Evolutionary conservation across 1,284 basidiomycete species (phyloP).

Genomic region (Sutorius eximius): DNA sequence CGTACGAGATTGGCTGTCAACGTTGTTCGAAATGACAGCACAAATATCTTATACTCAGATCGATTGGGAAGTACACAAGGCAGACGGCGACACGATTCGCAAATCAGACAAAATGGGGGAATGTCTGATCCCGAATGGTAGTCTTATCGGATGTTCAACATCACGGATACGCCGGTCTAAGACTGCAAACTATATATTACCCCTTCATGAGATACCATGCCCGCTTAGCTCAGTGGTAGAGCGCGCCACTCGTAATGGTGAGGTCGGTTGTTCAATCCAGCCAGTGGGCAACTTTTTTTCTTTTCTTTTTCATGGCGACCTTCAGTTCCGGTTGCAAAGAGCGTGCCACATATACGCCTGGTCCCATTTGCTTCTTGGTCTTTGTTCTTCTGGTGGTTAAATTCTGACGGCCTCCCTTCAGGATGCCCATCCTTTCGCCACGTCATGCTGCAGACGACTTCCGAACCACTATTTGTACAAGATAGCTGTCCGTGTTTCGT

Average conservation of each 20-base stretch:
- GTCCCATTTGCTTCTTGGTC: neutral
- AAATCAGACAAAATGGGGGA: too few species aligned
- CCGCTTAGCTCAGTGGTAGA: constrained; percentile 48
- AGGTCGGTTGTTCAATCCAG: constrained; percentile 51
- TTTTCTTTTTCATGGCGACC: too few species aligned
- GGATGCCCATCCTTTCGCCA: neutral
- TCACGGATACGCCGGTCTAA: fast-evolving
- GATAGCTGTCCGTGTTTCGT: neutral
- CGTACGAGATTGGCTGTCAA: too few species aligned
- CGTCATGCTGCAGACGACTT: neutral
- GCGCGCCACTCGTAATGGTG: constrained; percentile 52
- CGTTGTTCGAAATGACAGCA: too few species aligned
- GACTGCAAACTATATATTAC: too few species aligned
- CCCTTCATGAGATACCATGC: neutral
- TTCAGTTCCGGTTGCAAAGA: too few species aligned
- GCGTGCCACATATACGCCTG: neutral
- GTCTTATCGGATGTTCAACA: too few species aligned
- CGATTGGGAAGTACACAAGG: too few species aligned
- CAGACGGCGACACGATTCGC: too few species aligned
- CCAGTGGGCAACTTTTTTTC: constrained; percentile 27
- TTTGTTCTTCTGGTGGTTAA: neutral
- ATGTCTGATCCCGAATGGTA: too few species aligned
- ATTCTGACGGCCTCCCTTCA: neutral
- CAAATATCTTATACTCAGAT: too few species aligned
- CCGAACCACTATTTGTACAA: neutral